Evolutionary conservation across 2,329 filamentous ascomycete genomes (phyloP), one percentile per base, ranked within the genome.

Genomic region (Cladosporium austrohemisphaericum): DNA sequence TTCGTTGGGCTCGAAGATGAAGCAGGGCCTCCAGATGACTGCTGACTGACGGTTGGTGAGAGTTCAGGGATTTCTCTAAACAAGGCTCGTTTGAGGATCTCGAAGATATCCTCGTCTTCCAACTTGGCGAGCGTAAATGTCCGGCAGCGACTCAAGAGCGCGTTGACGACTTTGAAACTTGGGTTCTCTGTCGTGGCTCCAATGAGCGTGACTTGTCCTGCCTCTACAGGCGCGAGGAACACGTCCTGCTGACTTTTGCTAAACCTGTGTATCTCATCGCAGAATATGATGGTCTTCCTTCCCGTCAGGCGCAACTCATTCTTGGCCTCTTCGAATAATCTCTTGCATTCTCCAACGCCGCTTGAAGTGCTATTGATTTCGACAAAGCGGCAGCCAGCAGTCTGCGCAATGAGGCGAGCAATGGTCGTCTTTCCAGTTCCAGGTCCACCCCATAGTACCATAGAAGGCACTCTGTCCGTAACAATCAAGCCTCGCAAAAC

Each of bases 121-220:
- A 98, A 77, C 57, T 90, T 84, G 37, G 83, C 74, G 8, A 98
- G 72, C 0, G 89, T 95, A 60, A 98, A 97, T 0, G 89, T 95
- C 22, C 93, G 80, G 68, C 92, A 97, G 38, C 93, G 80, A 19
- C 88, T 95, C 2, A 97, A 76, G 48, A 98, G 75, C 2, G 93
- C 92, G 56, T 82, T 85, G 59, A 93, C 87, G 33, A 98, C 83
- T 62, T 94, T 92, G 75, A 97, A 97, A 3, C 86, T 92, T 0
- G 93, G 93, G 58, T 98, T 98, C 68, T 98, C 93, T 0, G 93
- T 98, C 3, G 93, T 98, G 5, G 93, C 93, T 9, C 91, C 93
- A 53, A 97, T 93, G 23, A 98, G 75, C 0, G 88, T 96, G 56
- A 98, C 85, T 22, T 87, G 86, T 5, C 93, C 93, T 1, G 84